Evolutionary conservation across 2,329 filamentous ascomycete species (phyloP).

Genomic region (Xylariaceae sp.): DNA sequence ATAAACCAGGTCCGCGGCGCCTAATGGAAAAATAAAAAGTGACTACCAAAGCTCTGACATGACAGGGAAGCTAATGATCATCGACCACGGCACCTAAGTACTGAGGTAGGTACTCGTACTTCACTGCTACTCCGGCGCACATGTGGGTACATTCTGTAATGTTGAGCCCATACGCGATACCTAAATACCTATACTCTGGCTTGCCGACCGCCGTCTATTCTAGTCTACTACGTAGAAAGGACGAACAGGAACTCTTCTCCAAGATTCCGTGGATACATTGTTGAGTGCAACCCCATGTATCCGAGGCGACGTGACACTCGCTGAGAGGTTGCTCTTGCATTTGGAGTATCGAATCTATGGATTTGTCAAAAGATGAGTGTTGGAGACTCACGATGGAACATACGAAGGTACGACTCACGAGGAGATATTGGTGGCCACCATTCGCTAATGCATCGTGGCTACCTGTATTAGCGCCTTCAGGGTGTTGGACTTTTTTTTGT

Average conservation of each 20-base stretch:
- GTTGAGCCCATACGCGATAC: no score
- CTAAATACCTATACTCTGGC: no score
- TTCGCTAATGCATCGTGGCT: constrained; percentile 12
- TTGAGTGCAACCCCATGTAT: neutral
- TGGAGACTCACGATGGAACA: constrained; percentile 3
- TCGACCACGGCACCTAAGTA: no score
- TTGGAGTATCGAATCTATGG: no score
- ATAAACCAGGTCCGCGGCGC: neutral
- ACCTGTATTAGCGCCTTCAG: neutral
- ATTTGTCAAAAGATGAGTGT: no score
- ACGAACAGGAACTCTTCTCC: no score
- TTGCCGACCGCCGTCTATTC: no score
- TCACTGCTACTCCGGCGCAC: no score
- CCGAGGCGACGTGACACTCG: constrained; percentile 11
- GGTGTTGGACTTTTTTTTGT: neutral
- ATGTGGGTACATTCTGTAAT: no score
- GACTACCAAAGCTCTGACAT: neutral
- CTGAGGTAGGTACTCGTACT: no score
- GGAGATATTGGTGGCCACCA: constrained; percentile 1
- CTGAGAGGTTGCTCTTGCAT: constrained; percentile 11
- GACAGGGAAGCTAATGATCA: neutral
- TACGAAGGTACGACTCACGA: constrained; percentile 11
- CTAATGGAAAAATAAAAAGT: neutral
- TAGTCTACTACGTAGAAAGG: no score
- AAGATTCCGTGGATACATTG: neutral